Percentiles rank a stretch among this genome's conserved stretches.
phyloP scores from a whole-genome alignment of 495 filamentous ascomycete species.

The Talaromyces stipitatus region DNA sequence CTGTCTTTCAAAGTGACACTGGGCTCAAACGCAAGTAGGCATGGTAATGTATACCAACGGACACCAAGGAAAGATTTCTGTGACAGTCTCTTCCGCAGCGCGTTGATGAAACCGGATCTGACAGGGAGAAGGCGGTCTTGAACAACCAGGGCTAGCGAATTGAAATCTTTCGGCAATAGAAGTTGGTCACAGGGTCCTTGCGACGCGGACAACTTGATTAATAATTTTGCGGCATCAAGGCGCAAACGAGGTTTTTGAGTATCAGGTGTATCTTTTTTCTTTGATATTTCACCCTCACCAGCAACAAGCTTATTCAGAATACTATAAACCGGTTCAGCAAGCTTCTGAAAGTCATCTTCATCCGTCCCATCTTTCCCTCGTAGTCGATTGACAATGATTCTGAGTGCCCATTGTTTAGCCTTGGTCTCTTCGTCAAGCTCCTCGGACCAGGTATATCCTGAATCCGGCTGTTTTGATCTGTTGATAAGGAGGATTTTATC shows the following conservation, averaged over 20 bases:
- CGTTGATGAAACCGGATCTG: conserved; percentile 67
- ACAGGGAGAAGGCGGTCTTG: conserved; percentile 73
- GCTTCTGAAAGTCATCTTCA: conserved; percentile 52
- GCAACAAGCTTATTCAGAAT: conserved; percentile 67
- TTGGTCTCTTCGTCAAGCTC: conserved; percentile 70
- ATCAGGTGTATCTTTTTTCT: conserved; percentile 63
- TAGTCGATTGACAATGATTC: conserved; percentile 79
- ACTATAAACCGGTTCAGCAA: conserved; percentile 63
- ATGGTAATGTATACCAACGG: conserved; percentile 82
- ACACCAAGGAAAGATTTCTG: conserved; percentile 31
- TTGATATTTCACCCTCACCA: conserved; percentile 70
- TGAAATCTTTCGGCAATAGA: conserved; percentile 65
- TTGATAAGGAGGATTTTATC: conserved; percentile 67
- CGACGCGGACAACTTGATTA: conserved; percentile 73
- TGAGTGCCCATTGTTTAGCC: conserved; percentile 84
- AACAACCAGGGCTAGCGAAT: conserved; percentile 65
- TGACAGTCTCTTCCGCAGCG: conserved; percentile 77
- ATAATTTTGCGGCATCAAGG: conserved; percentile 69
- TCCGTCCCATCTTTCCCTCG: conserved; percentile 53
- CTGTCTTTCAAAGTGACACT: conserved; percentile 55
- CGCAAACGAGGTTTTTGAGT: conserved; percentile 69
- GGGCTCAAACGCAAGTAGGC: conserved; percentile 88
- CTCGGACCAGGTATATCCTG: conserved; percentile 59
- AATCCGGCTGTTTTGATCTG: conserved; percentile 42
- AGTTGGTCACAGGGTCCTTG: conserved; percentile 67